Evolutionary conservation across 2,329 filamentous ascomycete genomes (phyloP), one percentile per base, ranked within the genome.

Genomic region (Helminthosporium solani): DNA sequence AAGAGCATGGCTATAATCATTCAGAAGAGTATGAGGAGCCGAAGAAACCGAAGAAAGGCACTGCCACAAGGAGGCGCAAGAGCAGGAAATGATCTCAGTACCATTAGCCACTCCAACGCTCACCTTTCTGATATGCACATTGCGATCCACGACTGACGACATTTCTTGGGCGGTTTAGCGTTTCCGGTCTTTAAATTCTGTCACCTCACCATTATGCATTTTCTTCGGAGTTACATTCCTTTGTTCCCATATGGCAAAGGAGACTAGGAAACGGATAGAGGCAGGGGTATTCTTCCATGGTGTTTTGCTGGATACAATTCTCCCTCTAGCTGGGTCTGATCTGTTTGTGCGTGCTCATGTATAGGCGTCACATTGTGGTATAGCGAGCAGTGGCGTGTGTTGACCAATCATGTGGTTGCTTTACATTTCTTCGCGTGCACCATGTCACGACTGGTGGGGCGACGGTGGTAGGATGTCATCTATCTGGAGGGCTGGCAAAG

Each of bases 1-100:
- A 75, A 2, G 76, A 84, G 40, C 63, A 79, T 36, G 82, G 83
- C 2, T 78, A 85, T 66, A 73, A 79, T 31, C 83, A 86, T 61
- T 75, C 76, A 15, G 82, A 86, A 49, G 65, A 69, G 40, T 69
- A 69, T 46, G 76, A 80, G 44, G 76, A 77, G 23, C 76, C 77
- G 20, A 66, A 63, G 47, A 71, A 73, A 44, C 69, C 71, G 40
- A 79, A 76, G 57, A 71, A 71, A 44, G 70, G 58, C 40, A 55
- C 57, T 28, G 60, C 53, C 14, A 67, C 64, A 42, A 53, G 50
- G 16, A 69, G 65, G 44, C 57, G 43, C 20, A 69, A 67, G 40
- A 53, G 62, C 40, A 54, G 54, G 33, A 56, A 63, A 58, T 49
- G 28, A 33, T 21, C 12, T 14, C 18, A 21, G 8, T 12, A 8